phyloP scores from a whole-genome alignment of 2,329 filamentous ascomycete genomes.

The Ambrosiella xylebori region DNA sequence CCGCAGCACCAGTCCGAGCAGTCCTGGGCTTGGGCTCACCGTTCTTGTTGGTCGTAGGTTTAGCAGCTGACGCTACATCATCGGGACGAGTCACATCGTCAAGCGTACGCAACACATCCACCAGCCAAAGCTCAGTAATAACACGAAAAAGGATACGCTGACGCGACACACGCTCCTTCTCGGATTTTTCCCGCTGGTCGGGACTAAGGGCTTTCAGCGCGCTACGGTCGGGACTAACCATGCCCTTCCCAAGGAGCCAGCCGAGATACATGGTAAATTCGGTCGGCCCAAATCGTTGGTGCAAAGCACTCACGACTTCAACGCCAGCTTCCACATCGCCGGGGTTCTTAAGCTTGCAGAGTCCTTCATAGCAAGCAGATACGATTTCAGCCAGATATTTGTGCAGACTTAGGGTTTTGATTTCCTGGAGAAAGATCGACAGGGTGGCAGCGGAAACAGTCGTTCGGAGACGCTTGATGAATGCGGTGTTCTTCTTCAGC shows the following conservation, averaged over 20 bases:
- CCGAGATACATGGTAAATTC: slow-evolving; percentile 86
- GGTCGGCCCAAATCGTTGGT: slow-evolving; percentile 78
- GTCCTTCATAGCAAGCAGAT: slow-evolving; percentile 83
- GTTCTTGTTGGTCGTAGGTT: slow-evolving; percentile 36
- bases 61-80: slow-evolving; percentile 42
- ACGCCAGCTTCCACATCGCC: slow-evolving; percentile 85
- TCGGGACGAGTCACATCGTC: slow-evolving; percentile 47
- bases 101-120: slow-evolving; percentile 69
- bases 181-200: slow-evolving; percentile 82
- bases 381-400: slow-evolving; percentile 97
- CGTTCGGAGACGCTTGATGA: slow-evolving; percentile 89
- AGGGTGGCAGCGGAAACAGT: slow-evolving; percentile 67
- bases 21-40: slow-evolving; percentile 40
- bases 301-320: slow-evolving; percentile 85
- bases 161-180: slow-evolving; percentile 76
- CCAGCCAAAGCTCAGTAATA: slow-evolving; percentile 90
- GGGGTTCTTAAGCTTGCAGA: slow-evolving; percentile 78
- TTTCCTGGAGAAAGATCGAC: slow-evolving; percentile 74
- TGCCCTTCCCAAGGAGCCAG: slow-evolving; percentile 79
- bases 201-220: slow-evolving; percentile 58
- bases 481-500: slow-evolving; percentile 94
- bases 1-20: slow-evolving; percentile 47
- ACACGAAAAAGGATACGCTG: slow-evolving; percentile 77
- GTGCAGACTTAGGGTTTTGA: slow-evolving; percentile 75
- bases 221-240: slow-evolving; percentile 79